Percentiles rank a stretch among this genome's conserved stretches.
Conservation (phyloP, 805 yeast species). For the Myxozyma mucilagina region DNA sequence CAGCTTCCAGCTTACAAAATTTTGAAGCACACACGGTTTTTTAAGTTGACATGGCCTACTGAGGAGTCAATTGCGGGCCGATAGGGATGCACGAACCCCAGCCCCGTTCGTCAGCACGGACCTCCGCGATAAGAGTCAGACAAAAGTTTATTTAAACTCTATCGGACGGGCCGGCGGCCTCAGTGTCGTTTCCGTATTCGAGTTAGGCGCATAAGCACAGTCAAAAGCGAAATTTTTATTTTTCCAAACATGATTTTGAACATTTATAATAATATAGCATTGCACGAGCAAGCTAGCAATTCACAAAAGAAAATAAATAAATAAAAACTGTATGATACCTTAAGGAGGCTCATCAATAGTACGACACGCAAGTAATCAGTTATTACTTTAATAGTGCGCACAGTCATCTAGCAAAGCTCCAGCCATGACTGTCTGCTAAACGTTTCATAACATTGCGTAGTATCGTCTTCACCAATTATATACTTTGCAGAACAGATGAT, state of each 20-base stretch:
- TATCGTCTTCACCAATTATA: no score
- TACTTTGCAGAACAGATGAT: no score
- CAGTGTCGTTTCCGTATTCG: background rate
- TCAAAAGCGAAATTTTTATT: background rate
- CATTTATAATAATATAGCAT: background rate
- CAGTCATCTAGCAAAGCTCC: no score
- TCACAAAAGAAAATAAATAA: background rate
- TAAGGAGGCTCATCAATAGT: no score
- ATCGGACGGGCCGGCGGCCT: background rate
- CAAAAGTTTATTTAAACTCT: background rate
- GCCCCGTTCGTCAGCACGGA: background rate
- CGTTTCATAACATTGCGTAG: no score
- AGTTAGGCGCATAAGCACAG: no score
- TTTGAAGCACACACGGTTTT: no score
- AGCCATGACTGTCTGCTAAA: no score
- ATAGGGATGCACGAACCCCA: constrained; percentile 1
- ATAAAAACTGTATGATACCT: no score
- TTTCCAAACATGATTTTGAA: background rate
- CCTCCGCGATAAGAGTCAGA: background rate
- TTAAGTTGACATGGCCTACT: no score
- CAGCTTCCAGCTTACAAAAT: background rate
- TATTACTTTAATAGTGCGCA: no score
- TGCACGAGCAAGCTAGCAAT: background rate
- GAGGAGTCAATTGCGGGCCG: background rate
- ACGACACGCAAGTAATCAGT: no score